These are phyloP conservation scores for Hyaloscypha variabilis DNA, from an alignment of 495 filamentous ascomycete species.

Conservation along the genomic window DNA sequence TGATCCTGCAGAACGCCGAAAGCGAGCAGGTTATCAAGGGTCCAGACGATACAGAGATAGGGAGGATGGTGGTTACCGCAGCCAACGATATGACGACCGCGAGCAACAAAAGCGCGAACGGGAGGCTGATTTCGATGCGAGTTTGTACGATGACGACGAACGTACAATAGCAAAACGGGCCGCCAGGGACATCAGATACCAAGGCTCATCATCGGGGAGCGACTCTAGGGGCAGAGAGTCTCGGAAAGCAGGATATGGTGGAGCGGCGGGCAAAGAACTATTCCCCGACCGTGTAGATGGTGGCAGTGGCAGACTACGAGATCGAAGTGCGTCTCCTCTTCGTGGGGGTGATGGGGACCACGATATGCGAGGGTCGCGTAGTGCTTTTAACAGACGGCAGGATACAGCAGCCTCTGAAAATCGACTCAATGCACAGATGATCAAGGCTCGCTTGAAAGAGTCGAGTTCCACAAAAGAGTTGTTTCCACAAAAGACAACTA, in stretches of 20 bases:
- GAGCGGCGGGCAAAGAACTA: slow-evolving; percentile 31
- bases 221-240: slow-evolving; percentile 35
- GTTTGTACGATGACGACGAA: slow-evolving; percentile 76
- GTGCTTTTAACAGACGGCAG: slow-evolving; percentile 27
- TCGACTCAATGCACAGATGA: slow-evolving; percentile 46
- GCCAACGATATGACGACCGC: slow-evolving; percentile 58
- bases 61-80: slow-evolving; percentile 58
- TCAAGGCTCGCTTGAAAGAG: slow-evolving; percentile 35
- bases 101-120: slow-evolving; percentile 52
- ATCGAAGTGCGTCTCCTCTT: slow-evolving; percentile 74
- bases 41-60: slow-evolving; percentile 52
- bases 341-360: slow-evolving; percentile 58
- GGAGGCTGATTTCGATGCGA: slow-evolving; percentile 59
- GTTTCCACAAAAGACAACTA: slow-evolving; percentile 62
- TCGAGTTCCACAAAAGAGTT: slow-evolving; percentile 57
- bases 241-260: slow-evolving; percentile 20
- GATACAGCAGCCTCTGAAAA: slow-evolving; percentile 40
- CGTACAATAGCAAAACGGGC: slow-evolving; percentile 38
- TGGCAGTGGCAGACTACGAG: slow-evolving; percentile 51
- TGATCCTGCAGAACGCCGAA: slow-evolving; percentile 75
- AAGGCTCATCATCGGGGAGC: slow-evolving; percentile 31
- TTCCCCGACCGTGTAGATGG: slow-evolving; percentile 28
- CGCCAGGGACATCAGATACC: slow-evolving; percentile 13
- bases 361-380: slow-evolving; percentile 6
- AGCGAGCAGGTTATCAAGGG: slow-evolving; percentile 43